Evolutionary conservation across 164 flowering plant species (phyloP).

Genomic region (Aristolochia contorta): DNA sequence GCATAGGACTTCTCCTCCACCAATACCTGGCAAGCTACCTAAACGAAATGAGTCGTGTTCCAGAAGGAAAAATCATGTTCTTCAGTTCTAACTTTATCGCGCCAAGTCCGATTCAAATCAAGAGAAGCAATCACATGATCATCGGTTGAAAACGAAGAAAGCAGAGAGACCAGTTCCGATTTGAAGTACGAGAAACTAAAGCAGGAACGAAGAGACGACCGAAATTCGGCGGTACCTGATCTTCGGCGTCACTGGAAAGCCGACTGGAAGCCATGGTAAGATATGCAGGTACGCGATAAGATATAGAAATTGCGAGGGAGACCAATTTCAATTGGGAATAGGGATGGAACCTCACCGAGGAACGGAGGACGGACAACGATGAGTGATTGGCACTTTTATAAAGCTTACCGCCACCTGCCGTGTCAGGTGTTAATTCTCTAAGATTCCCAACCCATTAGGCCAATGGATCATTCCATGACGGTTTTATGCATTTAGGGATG

Average conservation of each 20-base stretch:
- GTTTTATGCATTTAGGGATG: too few species aligned
- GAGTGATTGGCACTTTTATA: too few species aligned
- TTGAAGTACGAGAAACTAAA: not conserved
- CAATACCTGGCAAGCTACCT: constrained; percentile 37
- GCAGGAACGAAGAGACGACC: not conserved
- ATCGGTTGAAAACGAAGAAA: not conserved
- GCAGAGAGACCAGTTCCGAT: not conserved
- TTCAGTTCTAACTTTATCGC: not conserved
- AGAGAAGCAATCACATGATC: not conserved
- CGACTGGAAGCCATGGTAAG: not conserved
- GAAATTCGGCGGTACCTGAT: constrained; percentile 1
- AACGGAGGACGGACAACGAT: too few species aligned
- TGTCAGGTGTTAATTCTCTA: too few species aligned
- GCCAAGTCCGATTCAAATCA: not conserved
- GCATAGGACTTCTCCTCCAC: constrained; percentile 36
- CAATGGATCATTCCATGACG: too few species aligned
- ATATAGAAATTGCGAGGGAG: not conserved
- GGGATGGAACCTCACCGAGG: too few species aligned
- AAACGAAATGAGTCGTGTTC: not conserved
- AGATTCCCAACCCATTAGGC: too few species aligned
- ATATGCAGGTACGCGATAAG: not conserved
- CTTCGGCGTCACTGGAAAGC: not conserved
- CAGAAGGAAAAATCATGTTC: not conserved
- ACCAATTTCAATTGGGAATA: too few species aligned
- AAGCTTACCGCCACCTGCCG: too few species aligned